These are phyloP conservation scores for Sporothrix mexicana DNA, from an alignment of 2,329 filamentous ascomycete species.

Conservation along the genomic window DNA sequence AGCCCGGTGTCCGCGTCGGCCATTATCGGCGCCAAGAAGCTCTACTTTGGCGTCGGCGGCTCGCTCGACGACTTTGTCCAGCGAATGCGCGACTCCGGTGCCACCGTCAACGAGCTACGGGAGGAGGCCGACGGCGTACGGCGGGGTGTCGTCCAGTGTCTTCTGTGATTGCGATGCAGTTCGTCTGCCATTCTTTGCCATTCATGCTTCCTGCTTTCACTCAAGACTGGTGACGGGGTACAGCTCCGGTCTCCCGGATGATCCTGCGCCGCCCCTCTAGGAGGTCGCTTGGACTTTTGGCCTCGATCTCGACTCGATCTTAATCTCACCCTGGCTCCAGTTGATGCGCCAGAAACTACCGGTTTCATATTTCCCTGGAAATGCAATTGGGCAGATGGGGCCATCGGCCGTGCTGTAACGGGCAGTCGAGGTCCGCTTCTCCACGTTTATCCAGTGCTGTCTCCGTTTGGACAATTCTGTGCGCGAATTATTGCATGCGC, in stretches of 20 bases:
- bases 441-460: neutral
- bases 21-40: slow-evolving; percentile 75
- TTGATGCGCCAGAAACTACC: neutral
- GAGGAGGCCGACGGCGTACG: slow-evolving; percentile 67
- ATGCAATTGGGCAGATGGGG: neutral
- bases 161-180: slow-evolving; percentile 41
- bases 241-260: slow-evolving; percentile 8
- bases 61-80: slow-evolving; percentile 76
- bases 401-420: neutral
- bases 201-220: neutral
- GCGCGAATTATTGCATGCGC: neutral
- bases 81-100: slow-evolving; percentile 56
- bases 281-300: neutral
- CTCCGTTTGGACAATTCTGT: neutral
- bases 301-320: neutral
- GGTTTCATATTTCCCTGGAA: slow-evolving; percentile 14
- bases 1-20: slow-evolving; percentile 42
- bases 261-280: slow-evolving; percentile 16
- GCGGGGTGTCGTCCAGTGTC: slow-evolving; percentile 63
- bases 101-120: slow-evolving; percentile 56
- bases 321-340: neutral
- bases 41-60: slow-evolving; percentile 85
- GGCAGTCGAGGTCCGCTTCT: slow-evolving; percentile 4
- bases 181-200: neutral
- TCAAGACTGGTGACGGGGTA: too few species aligned